Conservation (phyloP, 2,329 filamentous ascomycete genomes). For the Xylaria arbuscula region DNA sequence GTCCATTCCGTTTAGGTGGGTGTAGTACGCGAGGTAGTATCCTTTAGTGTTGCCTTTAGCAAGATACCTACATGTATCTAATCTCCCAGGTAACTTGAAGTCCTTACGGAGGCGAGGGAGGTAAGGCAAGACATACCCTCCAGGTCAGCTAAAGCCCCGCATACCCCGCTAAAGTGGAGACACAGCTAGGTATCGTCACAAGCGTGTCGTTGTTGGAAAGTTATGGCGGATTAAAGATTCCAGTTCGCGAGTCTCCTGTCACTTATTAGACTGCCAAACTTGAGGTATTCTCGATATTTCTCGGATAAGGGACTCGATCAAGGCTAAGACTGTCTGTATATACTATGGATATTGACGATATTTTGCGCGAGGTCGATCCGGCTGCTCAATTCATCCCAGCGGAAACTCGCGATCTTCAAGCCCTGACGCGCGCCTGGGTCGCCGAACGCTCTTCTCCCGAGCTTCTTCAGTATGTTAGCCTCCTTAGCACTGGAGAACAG, state of each 20-base stretch:
- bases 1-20: no score
- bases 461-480: slow-evolving; percentile 75
- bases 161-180: slow-evolving; percentile 21
- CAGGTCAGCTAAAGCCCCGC: neutral
- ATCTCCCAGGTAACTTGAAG: no score
- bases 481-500: neutral
- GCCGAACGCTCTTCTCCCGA: slow-evolving; percentile 91
- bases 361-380: slow-evolving; percentile 78
- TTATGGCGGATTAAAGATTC: no score
- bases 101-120: no score
- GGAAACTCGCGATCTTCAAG: slow-evolving; percentile 81
- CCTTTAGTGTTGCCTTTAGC: no score
- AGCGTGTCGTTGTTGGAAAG: slow-evolving; percentile 12
- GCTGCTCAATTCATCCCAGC: slow-evolving; percentile 63
- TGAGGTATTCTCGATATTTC: neutral
- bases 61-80: no score
- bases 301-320: neutral
- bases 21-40: no score
- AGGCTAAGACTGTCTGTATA: neutral
- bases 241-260: neutral
- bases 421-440: slow-evolving; percentile 91
- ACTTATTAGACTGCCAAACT: neutral
- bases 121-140: neutral
- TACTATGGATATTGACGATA: slow-evolving; percentile 82
- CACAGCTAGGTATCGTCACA: neutral